A percentile compares a stretch with the other conserved stretches of the same genome.
phyloP scores from a whole-genome alignment of 2,329 filamentous ascomycete genomes.

The Trichophyton equinum region DNA sequence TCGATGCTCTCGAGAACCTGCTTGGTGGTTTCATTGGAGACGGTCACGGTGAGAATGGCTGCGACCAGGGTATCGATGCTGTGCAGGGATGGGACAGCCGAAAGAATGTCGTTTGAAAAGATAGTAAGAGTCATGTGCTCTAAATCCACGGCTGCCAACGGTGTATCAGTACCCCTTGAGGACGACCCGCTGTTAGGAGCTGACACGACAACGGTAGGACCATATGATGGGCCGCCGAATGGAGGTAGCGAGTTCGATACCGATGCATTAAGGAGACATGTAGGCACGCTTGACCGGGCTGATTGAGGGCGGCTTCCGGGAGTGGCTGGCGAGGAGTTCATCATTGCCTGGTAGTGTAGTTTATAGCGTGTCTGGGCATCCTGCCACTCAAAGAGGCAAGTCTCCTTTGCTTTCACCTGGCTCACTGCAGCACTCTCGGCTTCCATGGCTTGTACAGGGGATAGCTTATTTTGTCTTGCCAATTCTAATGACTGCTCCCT shows the following conservation, averaged over 20 bases:
- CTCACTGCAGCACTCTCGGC: constrained; percentile 34
- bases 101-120: constrained; percentile 28
- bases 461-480: constrained; percentile 28
- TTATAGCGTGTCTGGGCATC: constrained; percentile 30
- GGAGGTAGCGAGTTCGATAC: constrained; percentile 9
- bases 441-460: constrained; percentile 30
- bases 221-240: constrained; percentile 16
- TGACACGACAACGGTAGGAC: constrained; percentile 29
- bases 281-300: neutral
- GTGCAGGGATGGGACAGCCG: constrained; percentile 35
- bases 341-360: constrained; percentile 34
- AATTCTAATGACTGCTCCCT: constrained; percentile 34
- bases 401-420: constrained; percentile 34
- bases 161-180: constrained; percentile 21
- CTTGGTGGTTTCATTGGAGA: constrained; percentile 32
- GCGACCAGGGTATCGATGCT: constrained; percentile 37
- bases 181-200: constrained; percentile 21
- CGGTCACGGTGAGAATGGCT: constrained; percentile 33
- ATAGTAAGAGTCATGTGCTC: constrained; percentile 31
- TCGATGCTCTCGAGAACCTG: constrained; percentile 28
- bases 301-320: neutral
- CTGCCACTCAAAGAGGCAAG: constrained; percentile 36
- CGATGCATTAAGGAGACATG: constrained; percentile 8
- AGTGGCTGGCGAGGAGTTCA: neutral
- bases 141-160: constrained; percentile 34